phyloP scores from a whole-genome alignment of 2,329 filamentous ascomycete genomes.

The Didymella keratinophila region DNA sequence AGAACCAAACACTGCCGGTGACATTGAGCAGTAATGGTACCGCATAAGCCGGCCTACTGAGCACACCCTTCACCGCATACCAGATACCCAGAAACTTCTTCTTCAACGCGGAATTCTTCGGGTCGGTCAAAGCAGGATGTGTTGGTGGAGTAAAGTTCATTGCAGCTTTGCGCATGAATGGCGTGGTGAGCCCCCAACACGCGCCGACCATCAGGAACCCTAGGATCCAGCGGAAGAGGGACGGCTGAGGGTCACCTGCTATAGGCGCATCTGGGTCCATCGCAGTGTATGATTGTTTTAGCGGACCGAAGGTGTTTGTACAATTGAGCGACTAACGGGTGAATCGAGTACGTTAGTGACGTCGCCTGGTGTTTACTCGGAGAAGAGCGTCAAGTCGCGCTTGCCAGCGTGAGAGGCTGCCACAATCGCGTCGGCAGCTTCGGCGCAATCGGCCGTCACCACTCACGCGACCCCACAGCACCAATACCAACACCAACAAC shows the following conservation, averaged over 20 bases:
- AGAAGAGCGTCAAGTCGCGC: not conserved
- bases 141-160: slow-evolving; percentile 70
- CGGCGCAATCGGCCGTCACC: not conserved
- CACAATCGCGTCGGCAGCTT: not conserved
- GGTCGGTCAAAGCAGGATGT: slow-evolving; percentile 44
- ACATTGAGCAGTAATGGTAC: slow-evolving; percentile 86
- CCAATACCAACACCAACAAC: slow-evolving; percentile 2
- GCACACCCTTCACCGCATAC: slow-evolving; percentile 78
- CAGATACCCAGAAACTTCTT: slow-evolving; percentile 69
- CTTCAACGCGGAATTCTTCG: slow-evolving; percentile 65
- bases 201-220: slow-evolving; percentile 90
- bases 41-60: slow-evolving; percentile 83
- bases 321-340: not conserved
- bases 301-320: not conserved
- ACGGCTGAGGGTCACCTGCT: slow-evolving; percentile 43
- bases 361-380: slow-evolving; percentile 4
- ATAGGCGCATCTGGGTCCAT: slow-evolving; percentile 46
- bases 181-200: slow-evolving; percentile 90
- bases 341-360: slow-evolving; percentile 1
- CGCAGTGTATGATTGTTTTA: not conserved
- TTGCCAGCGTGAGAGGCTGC: not conserved
- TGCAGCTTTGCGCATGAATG: slow-evolving; percentile 87
- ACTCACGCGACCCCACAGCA: not conserved
- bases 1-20: slow-evolving; percentile 96
- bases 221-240: slow-evolving; percentile 79